phyloP scores from a whole-genome alignment of 164 flowering plant species.

The Chimonanthus praecox region DNA sequence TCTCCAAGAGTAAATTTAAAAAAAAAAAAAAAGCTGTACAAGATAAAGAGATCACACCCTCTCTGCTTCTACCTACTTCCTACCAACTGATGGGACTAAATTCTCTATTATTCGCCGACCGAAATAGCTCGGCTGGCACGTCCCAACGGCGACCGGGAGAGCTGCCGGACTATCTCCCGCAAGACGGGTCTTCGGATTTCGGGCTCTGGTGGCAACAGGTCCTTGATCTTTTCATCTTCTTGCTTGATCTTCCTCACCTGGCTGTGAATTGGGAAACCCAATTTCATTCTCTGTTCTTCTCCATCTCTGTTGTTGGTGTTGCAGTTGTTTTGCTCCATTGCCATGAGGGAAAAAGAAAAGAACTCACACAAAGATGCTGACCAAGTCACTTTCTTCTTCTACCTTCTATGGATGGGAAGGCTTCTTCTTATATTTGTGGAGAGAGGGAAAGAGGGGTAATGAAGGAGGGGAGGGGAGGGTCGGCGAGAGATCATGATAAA shows the following conservation, averaged over 20 bases:
- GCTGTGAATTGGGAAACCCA: slow-evolving; percentile 47
- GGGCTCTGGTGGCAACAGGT: slow-evolving; percentile 31
- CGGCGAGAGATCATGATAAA: not conserved
- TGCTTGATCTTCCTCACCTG: slow-evolving; percentile 58
- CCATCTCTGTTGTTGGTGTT: not conserved
- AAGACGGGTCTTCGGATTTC: slow-evolving; percentile 28
- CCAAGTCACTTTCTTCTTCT: not conserved
- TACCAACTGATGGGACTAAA: not conserved
- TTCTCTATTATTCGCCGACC: slow-evolving; percentile 28
- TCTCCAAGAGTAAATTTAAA: too few species aligned
- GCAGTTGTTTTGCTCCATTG: not conserved
- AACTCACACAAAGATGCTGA: not conserved
- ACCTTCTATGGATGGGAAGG: not conserved
- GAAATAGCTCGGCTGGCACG: slow-evolving; percentile 27
- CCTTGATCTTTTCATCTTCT: slow-evolving; percentile 48
- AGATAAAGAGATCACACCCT: not conserved
- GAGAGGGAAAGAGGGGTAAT: too few species aligned
- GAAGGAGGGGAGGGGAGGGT: too few species aligned
- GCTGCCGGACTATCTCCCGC: slow-evolving; percentile 34
- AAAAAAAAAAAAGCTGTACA: not conserved
- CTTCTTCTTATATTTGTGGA: too few species aligned
- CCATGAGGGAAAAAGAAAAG: not conserved
- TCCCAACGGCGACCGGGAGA: slow-evolving; percentile 56
- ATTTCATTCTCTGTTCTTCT: slow-evolving; percentile 8
- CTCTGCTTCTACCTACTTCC: not conserved